These are phyloP conservation scores for Spergularia bocconei DNA, from an alignment of 148 eudicot genomes.

Conservation along the genomic window DNA sequence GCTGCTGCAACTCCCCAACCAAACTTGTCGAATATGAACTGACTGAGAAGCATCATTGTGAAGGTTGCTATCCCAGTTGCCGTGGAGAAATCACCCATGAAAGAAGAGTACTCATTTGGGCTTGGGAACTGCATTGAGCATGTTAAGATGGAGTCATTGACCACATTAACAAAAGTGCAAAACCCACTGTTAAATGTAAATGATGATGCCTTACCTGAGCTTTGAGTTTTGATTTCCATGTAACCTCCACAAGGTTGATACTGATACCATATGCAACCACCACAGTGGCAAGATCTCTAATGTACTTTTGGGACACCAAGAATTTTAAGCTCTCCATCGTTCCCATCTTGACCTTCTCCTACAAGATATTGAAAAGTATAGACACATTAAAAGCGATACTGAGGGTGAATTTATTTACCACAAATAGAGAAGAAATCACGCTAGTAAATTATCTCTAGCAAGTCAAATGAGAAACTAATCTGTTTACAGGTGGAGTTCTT, in stretches of 20 bases:
- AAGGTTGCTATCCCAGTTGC: slow-evolving; percentile 95
- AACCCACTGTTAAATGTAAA: background rate
- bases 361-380: slow-evolving; percentile 14
- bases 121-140: slow-evolving; percentile 72
- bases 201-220: slow-evolving; percentile 62
- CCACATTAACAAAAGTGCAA: background rate
- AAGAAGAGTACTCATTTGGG: slow-evolving; percentile 92
- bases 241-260: slow-evolving; percentile 97
- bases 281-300: slow-evolving; percentile 90
- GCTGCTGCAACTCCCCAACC: slow-evolving; percentile 99
- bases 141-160: background rate
- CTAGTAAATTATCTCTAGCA: background rate
- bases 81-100: slow-evolving; percentile 99
- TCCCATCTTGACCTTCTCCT: slow-evolving; percentile 94
- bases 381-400: slow-evolving; percentile 12
- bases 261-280: slow-evolving; percentile 98
- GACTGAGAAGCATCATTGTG: slow-evolving; percentile 92
- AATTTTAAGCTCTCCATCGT: slow-evolving; percentile 98
- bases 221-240: slow-evolving; percentile 99
- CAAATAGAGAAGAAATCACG: background rate
- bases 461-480: background rate
- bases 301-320: slow-evolving; percentile 75
- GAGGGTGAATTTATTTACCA: background rate
- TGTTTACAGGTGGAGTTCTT: background rate
- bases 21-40: slow-evolving; percentile 87